These are phyloP conservation scores for Debaryomyces psychrophilus DNA, from an alignment of 1,139 yeast species.

Conservation along the genomic window DNA sequence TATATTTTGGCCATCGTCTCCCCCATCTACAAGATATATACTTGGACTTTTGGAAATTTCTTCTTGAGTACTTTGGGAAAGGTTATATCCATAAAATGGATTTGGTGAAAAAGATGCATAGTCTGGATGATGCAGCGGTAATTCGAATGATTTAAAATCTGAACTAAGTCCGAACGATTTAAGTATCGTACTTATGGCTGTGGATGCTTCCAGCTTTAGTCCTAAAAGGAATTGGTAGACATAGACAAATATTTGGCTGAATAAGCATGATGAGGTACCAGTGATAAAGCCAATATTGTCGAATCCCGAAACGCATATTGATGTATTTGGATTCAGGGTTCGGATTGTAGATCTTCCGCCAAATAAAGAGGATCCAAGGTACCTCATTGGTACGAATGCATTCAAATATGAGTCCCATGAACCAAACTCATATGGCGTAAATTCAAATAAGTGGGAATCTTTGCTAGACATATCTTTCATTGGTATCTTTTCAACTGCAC, in stretches of 20 bases:
- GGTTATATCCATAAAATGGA: constrained; percentile 57
- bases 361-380: constrained; percentile 54
- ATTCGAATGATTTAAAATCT: constrained; percentile 20
- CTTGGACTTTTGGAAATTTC: constrained; percentile 23
- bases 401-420: constrained; percentile 60
- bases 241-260: constrained; percentile 56
- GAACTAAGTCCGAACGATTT: constrained; percentile 51
- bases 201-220: constrained; percentile 39
- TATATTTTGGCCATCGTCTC: constrained; percentile 49
- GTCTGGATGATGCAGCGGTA: constrained; percentile 53
- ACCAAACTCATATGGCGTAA: constrained; percentile 71
- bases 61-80: constrained; percentile 2
- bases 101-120: constrained; percentile 76
- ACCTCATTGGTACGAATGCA: constrained; percentile 55
- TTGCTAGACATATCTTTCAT: constrained; percentile 21
- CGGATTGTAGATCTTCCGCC: constrained; percentile 29
- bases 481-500: constrained; percentile 39
- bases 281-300: constrained; percentile 76
- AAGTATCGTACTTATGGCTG: constrained; percentile 48
- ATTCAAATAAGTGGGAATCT: constrained; percentile 48
- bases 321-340: constrained; percentile 26
- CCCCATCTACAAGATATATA: constrained; percentile 46
- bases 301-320: constrained; percentile 55
- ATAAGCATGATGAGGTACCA: constrained; percentile 74
- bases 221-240: constrained; percentile 47